These are phyloP conservation scores for Ceratobasidium sp. DNA, from an alignment of 1,284 basidiomycete genomes.

Conservation along the genomic window DNA sequence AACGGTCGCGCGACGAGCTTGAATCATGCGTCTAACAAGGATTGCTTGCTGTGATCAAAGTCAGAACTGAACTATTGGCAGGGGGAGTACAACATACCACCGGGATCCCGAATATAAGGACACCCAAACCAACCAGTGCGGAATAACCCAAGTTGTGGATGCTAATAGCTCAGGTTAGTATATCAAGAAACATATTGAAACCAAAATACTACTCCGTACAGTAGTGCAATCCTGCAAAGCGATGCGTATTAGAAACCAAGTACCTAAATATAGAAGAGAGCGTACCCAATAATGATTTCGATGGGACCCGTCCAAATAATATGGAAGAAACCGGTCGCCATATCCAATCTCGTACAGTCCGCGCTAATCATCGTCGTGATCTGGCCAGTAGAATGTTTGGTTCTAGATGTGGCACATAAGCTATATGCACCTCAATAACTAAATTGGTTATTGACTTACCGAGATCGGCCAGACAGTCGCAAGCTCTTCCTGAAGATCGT, in stretches of 20 bases:
- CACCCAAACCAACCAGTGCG: conserved; percentile 77
- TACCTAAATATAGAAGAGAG: conserved; percentile 54
- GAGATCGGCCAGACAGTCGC: conserved; percentile 35
- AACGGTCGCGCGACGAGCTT: conserved; percentile 73
- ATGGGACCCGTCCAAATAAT: conserved; percentile 59
- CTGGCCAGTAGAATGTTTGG: conserved; percentile 69
- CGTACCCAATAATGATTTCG: conserved; percentile 42
- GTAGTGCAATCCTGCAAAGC: conserved; percentile 71
- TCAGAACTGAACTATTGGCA: background rate
- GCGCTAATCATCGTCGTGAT: conserved; percentile 80
- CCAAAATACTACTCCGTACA: conserved; percentile 63
- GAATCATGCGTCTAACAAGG: conserved; percentile 75
- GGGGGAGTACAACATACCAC: conserved; percentile 42
- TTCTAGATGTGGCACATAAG: conserved; percentile 6
- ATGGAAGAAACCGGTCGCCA: conserved; percentile 64
- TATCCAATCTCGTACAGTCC: conserved; percentile 69
- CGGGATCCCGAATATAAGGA: conserved; percentile 55
- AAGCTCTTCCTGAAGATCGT: conserved; percentile 40
- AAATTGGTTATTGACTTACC: conserved; percentile 4
- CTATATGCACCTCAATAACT: background rate
- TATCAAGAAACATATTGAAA: background rate
- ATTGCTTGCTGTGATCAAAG: conserved; percentile 68
- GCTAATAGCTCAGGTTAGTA: background rate
- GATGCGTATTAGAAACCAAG: conserved; percentile 66
- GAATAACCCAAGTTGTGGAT: conserved; percentile 65